Percentiles rank a stretch among this genome's conserved stretches.
Conservation (phyloP, 352 stramenopile species). For the Phytophthora nicotianae region DNA sequence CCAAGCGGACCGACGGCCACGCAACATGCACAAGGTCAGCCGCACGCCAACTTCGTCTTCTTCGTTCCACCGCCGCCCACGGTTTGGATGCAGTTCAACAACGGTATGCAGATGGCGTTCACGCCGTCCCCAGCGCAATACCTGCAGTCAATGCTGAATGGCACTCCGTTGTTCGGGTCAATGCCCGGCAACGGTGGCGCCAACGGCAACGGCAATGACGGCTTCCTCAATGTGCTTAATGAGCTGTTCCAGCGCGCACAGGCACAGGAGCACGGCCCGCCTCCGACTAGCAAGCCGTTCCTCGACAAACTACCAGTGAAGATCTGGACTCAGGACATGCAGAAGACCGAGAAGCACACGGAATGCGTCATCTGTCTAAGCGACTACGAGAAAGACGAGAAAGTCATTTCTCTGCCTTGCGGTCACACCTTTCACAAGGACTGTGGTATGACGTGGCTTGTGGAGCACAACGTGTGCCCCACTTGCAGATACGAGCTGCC, state of each 20-base stretch:
- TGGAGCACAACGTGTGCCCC: slow-evolving; percentile 80
- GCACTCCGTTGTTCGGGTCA: slow-evolving; percentile 29
- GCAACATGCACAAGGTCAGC: slow-evolving; percentile 18
- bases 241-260: slow-evolving; percentile 74
- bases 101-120: slow-evolving; percentile 57
- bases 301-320: slow-evolving; percentile 70
- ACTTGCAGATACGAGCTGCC: slow-evolving; percentile 75
- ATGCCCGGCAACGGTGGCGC: slow-evolving; percentile 1
- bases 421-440: slow-evolving; percentile 82
- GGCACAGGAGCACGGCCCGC: slow-evolving; percentile 61
- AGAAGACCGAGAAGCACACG: slow-evolving; percentile 53
- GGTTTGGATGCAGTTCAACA: slow-evolving; percentile 61
- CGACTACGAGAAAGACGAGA: slow-evolving; percentile 72
- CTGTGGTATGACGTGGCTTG: slow-evolving; percentile 76
- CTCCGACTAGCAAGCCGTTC: slow-evolving; percentile 72
- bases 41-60: slow-evolving; percentile 45
- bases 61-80: slow-evolving; percentile 67
- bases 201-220: slow-evolving; percentile 25
- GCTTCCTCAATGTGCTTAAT: slow-evolving; percentile 52
- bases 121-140: slow-evolving; percentile 48
- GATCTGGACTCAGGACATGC: slow-evolving; percentile 50
- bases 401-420: slow-evolving; percentile 72
- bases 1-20: slow-evolving; percentile 26
- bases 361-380: slow-evolving; percentile 81
- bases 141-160: slow-evolving; percentile 45